phyloP scores from a whole-genome alignment of 208 protist species.

The Trypanosoma cruzi region DNA sequence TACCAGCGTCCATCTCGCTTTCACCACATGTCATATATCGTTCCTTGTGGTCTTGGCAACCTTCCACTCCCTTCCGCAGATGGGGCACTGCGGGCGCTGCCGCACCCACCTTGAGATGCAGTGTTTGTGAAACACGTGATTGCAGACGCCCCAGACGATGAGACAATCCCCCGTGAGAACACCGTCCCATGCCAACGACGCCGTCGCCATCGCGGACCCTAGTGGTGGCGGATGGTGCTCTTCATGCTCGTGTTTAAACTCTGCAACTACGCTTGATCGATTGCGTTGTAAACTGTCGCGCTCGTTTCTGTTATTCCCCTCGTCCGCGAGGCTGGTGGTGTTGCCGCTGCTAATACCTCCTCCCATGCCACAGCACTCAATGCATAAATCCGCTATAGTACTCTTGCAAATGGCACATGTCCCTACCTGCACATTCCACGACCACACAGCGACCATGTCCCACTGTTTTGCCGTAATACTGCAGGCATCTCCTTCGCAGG shows the following conservation, averaged over 20 bases:
- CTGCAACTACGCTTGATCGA: background rate
- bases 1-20: too few species aligned
- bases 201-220: background rate
- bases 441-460: conserved; percentile 97
- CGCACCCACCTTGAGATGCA: conserved; percentile 99
- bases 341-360: background rate
- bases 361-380: conserved; percentile 88
- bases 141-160: conserved; percentile 98
- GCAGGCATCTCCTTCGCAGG: background rate
- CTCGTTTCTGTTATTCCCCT: background rate
- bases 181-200: background rate
- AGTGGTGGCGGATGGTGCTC: background rate
- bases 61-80: conserved; percentile 96
- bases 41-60: conserved; percentile 37
- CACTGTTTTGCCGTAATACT: conserved; percentile 91
- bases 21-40: background rate
- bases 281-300: background rate
- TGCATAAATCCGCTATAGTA: conserved; percentile 96
- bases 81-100: conserved; percentile 96
- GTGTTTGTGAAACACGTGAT: conserved; percentile 99
- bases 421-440: conserved; percentile 95
- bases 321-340: background rate
- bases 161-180: conserved; percentile 73
- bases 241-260: background rate
- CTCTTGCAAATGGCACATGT: conserved; percentile 98